Percentiles rank a stretch among this genome's conserved stretches.
phyloP scores from a whole-genome alignment of 345 rosid species.

The Diplotaxis tenuifolia region DNA sequence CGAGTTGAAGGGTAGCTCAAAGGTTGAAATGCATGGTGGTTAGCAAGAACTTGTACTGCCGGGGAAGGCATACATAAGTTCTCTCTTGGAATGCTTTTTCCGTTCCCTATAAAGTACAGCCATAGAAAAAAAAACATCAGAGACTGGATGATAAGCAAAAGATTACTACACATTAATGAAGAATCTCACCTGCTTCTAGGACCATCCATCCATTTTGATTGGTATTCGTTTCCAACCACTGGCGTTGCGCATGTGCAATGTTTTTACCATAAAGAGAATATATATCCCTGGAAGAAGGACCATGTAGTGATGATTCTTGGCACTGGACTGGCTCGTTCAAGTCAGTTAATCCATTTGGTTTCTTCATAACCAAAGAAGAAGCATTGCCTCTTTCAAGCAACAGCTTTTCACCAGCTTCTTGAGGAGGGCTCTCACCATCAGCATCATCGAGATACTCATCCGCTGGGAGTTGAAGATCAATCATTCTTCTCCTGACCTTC shows the following conservation, averaged over 20 bases:
- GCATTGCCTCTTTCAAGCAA: constrained; percentile 39
- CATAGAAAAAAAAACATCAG: constrained; percentile 31
- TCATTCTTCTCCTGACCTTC: constrained; percentile 68
- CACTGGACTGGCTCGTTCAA: constrained; percentile 68
- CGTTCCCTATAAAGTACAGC: constrained; percentile 48
- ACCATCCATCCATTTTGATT: constrained; percentile 32
- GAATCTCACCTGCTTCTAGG: constrained; percentile 57
- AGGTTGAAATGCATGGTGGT: constrained; percentile 46
- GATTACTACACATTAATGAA: constrained; percentile 9
- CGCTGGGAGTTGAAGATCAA: constrained; percentile 87
- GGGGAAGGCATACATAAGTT: constrained; percentile 48
- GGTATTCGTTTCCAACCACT: constrained; percentile 41
- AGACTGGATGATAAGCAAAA: neutral
- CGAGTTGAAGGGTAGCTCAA: constrained; percentile 43
- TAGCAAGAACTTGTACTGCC: constrained; percentile 43
- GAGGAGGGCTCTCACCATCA: constrained; percentile 45
- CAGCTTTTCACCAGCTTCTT: constrained; percentile 42
- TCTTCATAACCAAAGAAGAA: constrained; percentile 39
- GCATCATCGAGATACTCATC: constrained; percentile 61
- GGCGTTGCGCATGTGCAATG: constrained; percentile 28
- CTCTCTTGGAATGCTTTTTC: constrained; percentile 41
- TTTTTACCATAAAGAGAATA: constrained; percentile 44
- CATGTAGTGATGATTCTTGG: constrained; percentile 38
- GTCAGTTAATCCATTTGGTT: constrained; percentile 55
- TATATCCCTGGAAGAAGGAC: constrained; percentile 31